Percentiles rank a stretch among this genome's conserved stretches.
Conservation (phyloP, 83 land plant species). For the Picea mariana region DNA sequence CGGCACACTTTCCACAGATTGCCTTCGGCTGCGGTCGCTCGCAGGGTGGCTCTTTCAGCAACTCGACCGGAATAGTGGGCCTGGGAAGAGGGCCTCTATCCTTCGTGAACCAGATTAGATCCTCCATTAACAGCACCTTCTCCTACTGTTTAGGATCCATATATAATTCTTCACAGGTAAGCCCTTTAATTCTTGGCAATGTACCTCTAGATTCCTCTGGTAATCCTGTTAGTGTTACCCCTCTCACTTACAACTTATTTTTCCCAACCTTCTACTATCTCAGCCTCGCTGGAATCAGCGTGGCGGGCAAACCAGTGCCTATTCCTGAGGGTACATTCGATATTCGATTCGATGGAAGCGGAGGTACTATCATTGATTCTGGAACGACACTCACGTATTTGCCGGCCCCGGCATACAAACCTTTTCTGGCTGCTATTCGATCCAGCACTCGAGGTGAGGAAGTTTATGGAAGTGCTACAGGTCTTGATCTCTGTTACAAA, state of each 20-base stretch:
- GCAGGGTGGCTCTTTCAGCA: not conserved
- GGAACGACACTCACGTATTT: conserved; percentile 25
- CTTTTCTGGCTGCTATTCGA: conserved; percentile 1
- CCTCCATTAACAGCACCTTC: conserved; percentile 14
- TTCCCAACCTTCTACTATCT: conserved; percentile 16
- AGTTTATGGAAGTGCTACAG: conserved; percentile 5
- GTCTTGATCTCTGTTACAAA: conserved; percentile 53
- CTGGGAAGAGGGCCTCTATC: conserved; percentile 29
- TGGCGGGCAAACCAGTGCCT: conserved; percentile 8
- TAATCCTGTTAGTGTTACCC: not conserved
- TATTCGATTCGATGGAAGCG: not conserved
- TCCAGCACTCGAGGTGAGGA: not conserved
- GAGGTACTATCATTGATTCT: conserved; percentile 26
- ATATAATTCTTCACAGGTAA: not conserved
- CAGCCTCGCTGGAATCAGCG: conserved; percentile 13
- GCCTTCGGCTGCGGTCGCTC: conserved; percentile 19
- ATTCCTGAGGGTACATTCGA: conserved; percentile 32
- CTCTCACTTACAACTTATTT: not conserved
- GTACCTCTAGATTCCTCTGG: not conserved
- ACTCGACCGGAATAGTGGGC: conserved; percentile 30
- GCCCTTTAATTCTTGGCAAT: conserved; percentile 14
- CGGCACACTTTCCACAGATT: not conserved
- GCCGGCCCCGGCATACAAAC: not conserved
- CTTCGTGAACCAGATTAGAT: conserved; percentile 17
- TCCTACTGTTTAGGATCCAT: conserved; percentile 26